A percentile compares a stretch with the other conserved stretches of the same genome.
Conservation (phyloP, 192 early-diverging fungal species). For the Coemansia sp. region DNA sequence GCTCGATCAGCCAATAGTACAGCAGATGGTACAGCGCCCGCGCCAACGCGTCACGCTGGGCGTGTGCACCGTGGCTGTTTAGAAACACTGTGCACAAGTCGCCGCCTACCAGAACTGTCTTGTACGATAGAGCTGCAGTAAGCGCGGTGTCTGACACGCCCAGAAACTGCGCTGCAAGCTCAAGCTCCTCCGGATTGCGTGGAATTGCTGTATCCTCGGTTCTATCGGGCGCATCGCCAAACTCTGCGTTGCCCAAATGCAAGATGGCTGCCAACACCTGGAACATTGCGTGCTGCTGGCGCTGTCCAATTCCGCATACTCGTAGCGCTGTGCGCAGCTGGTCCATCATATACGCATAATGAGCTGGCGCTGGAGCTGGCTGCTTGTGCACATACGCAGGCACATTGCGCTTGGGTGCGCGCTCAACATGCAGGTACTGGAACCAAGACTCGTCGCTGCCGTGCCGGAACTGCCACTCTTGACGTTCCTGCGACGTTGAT, state of each 20-base stretch:
- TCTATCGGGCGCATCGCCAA: conserved; percentile 62
- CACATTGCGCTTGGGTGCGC: conserved; percentile 6
- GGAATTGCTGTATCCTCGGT: conserved; percentile 72
- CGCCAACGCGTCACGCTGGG: conserved; percentile 82
- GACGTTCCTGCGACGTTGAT: conserved; percentile 71
- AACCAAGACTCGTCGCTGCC: conserved; percentile 54
- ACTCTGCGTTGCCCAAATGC: conserved; percentile 88
- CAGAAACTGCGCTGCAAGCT: conserved; percentile 75
- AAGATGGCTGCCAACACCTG: conserved; percentile 84
- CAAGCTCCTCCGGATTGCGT: conserved; percentile 71
- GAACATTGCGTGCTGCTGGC: conserved; percentile 76
- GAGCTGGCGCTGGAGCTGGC: conserved; percentile 49
- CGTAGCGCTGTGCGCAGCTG: conserved; percentile 64
- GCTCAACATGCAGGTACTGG: conserved; percentile 51
- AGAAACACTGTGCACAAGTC: conserved; percentile 92
- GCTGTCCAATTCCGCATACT: conserved; percentile 62
- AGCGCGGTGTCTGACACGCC: conserved; percentile 67
- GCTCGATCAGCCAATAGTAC: conserved; percentile 89
- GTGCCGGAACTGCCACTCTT: conserved; percentile 60
- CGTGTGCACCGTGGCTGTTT: conserved; percentile 69
- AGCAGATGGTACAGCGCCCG: conserved; percentile 83
- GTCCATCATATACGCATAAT: conserved; percentile 55
- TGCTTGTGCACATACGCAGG: conserved; percentile 19
- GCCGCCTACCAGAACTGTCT: conserved; percentile 75
- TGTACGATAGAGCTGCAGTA: conserved; percentile 73